Evolutionary conservation across 495 filamentous ascomycete genomes (phyloP).

Genomic region (Daldinia decipiens): DNA sequence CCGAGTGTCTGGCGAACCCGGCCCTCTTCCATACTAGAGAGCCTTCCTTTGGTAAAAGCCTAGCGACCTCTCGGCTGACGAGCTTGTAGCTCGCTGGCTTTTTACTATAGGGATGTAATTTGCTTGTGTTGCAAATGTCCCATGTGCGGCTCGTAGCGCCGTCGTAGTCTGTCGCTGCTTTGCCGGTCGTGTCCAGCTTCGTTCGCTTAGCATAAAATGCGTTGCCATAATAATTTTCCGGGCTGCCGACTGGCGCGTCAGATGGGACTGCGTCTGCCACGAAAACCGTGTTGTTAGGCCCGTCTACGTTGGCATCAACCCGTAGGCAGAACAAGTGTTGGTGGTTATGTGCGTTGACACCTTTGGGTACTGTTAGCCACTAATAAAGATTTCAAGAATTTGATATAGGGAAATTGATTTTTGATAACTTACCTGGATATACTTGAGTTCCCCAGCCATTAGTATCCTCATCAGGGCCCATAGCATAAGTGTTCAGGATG

Average conservation of each 20-base stretch:
- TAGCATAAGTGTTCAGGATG: constrained; percentile 91
- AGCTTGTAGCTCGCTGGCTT: constrained; percentile 94
- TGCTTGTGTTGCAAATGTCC: constrained; percentile 90
- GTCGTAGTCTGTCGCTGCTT: constrained; percentile 83
- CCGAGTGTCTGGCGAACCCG: constrained; percentile 88
- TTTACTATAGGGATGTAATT: constrained; percentile 83
- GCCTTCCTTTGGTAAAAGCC: constrained; percentile 82
- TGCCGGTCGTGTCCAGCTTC: constrained; percentile 76
- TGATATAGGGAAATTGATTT: constrained; percentile 54
- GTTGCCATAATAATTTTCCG: constrained; percentile 91
- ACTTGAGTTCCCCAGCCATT: constrained; percentile 94
- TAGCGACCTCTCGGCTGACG: constrained; percentile 83
- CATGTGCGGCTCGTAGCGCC: constrained; percentile 82
- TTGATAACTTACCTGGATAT: constrained; percentile 76
- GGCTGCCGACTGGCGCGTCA: constrained; percentile 75
- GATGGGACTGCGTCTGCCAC: constrained; percentile 77
- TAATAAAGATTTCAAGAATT: neutral
- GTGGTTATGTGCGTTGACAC: constrained; percentile 78
- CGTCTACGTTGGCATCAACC: constrained; percentile 89
- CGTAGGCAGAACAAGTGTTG: constrained; percentile 96
- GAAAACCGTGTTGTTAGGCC: constrained; percentile 85
- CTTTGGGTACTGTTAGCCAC: constrained; percentile 27
- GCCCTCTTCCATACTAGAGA: constrained; percentile 93
- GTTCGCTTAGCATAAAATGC: constrained; percentile 94
- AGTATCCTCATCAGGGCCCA: constrained; percentile 85